A percentile compares a stretch with the other conserved stretches of the same genome.
Conservation (phyloP, 164 flowering plant species). For the Magnolia kwangsiensis region DNA sequence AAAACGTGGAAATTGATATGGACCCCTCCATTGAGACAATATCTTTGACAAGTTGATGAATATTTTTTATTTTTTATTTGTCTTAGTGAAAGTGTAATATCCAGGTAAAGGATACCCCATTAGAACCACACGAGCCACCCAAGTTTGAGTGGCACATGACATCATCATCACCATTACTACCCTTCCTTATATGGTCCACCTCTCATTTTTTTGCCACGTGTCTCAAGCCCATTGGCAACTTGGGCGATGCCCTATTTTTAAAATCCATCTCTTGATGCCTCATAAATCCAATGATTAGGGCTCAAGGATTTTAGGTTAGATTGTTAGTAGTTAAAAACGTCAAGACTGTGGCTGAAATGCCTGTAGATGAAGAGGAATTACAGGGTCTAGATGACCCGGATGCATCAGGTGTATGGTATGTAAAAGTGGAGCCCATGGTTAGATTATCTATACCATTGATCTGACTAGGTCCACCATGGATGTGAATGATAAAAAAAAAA, state of each 20-base stretch:
- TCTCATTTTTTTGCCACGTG: background rate
- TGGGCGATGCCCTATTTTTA: background rate
- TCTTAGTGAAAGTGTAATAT: background rate
- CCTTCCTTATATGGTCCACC: background rate
- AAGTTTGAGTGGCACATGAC: background rate
- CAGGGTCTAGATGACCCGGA: too few species aligned
- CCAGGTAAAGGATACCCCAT: background rate
- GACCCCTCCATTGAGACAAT: background rate
- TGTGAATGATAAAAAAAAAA: too few species aligned
- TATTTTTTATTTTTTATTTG: background rate
- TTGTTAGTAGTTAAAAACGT: too few species aligned
- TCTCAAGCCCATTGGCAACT: background rate
- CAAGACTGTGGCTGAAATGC: too few species aligned
- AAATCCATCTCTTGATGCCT: background rate
- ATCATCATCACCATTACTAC: background rate
- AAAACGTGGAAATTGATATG: background rate
- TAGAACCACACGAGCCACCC: background rate
- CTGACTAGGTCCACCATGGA: too few species aligned
- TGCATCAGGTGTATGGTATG: too few species aligned
- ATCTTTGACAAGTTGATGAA: background rate
- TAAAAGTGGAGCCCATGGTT: too few species aligned
- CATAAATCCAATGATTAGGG: background rate
- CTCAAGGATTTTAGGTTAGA: too few species aligned
- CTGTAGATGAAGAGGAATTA: too few species aligned
- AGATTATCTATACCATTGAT: too few species aligned